Evolutionary conservation across 495 filamentous ascomycete genomes (phyloP).

Genomic region (Cudoniella acicularis): DNA sequence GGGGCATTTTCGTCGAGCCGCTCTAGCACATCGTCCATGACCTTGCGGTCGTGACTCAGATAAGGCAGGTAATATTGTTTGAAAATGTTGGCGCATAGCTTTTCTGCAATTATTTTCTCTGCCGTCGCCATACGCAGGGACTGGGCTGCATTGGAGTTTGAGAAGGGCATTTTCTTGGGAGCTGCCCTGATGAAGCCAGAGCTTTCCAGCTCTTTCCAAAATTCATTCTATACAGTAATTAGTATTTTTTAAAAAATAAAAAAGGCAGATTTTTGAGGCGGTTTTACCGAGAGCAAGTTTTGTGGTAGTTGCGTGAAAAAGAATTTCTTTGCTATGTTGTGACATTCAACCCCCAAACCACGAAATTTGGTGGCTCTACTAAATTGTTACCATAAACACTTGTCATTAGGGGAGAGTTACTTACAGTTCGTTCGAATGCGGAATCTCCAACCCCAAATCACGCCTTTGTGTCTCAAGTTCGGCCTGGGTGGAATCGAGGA

Average conservation of each 20-base stretch:
- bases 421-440: background rate
- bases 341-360: background rate
- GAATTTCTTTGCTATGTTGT: constrained; percentile 4
- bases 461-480: no score
- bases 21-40: constrained; percentile 3
- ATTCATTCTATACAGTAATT: background rate
- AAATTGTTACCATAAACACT: background rate
- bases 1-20: background rate
- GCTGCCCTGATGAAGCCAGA: background rate
- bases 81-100: constrained; percentile 5
- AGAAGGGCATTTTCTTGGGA: constrained; percentile 1
- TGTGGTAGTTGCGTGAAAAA: constrained; percentile 4
- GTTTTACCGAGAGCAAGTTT: background rate
- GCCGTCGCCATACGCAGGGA: constrained; percentile 2
- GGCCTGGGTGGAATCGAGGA: background rate
- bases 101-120: background rate
- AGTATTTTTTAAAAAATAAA: background rate
- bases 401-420: background rate
- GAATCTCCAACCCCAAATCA: background rate
- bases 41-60: background rate
- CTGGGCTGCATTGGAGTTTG: background rate
- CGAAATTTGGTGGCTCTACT: background rate
- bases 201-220: background rate
- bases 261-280: background rate
- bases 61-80: constrained; percentile 1